Base-by-base conservation (phyloP, 345 rosid genomes). In the Acer negundo region DNA sequence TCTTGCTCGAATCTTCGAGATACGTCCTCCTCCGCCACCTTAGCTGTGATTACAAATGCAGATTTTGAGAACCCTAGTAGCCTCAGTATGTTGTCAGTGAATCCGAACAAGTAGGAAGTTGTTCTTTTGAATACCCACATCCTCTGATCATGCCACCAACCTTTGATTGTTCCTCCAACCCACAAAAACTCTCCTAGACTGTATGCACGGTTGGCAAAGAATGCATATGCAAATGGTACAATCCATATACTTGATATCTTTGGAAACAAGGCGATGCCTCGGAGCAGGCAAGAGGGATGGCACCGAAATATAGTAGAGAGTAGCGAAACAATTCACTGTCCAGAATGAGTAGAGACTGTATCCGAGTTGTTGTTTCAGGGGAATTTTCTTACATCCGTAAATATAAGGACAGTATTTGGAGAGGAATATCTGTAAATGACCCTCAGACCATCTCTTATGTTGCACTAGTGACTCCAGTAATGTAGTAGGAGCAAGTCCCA, bases 381-480 rank as follows among this genome's bases (percentile, higher is more conserved):
- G 80, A 12, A 85, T 81, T 73, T 62, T 69, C 16, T 77, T 77
- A 74, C 22, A 66, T 20, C 84, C 87, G 40, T 73, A 68, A 69
- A 76, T 5, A 3, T 80, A 77, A 12, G 90, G 84, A 71, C 84
- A 79, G 77, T 78, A 73, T 49, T 38, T 75, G 8, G 87, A 85
- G 4, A 85, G 51, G 3, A 87, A 10, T 51, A 87, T 75, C 75
- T 85, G 87, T 9, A 87, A 62, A 65, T 78, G 68, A 22, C 90
- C 86, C 67, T 83, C 88, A 7, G 87, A 49, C 90, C 86, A 87
- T 77, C 88, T 84, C 68, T 83, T 85, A 23, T 87, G 87, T 51
- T 87, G 90, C 13, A 81, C 74, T 9, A 85, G 76, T 44, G 79
- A 31, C 75, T 81, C 80, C 19, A 55, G 35, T 61, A 83, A 75